Evolutionary conservation across 352 stramenopile genomes (phyloP).

Genomic region (Globisporangium spinosum): DNA sequence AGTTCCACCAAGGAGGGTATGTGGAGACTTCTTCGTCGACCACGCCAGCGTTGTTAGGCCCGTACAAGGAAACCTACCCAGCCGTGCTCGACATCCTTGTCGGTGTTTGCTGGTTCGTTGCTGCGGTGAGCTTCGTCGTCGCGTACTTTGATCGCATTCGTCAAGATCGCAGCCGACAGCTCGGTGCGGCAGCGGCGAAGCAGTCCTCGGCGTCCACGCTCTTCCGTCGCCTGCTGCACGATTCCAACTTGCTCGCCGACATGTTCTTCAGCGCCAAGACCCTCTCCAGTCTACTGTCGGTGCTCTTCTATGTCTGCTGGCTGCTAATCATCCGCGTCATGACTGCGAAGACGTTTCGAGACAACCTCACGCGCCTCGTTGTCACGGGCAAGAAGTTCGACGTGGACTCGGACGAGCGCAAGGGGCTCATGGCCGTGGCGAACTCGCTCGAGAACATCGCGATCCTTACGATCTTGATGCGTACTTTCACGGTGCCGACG

Average conservation of each 20-base stretch:
- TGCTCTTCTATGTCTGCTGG: constrained; percentile 35
- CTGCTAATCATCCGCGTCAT: constrained; percentile 34
- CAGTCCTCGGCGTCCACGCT: not conserved
- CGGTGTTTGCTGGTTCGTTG: constrained; percentile 25
- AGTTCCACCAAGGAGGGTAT: constrained; percentile 32
- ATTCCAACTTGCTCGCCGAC: not conserved
- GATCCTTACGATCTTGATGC: constrained; percentile 27
- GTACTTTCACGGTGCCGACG: constrained; percentile 26
- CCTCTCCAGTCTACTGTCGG: constrained; percentile 14
- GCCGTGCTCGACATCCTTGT: constrained; percentile 37
- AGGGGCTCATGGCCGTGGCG: constrained; percentile 24
- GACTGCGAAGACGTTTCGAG: constrained; percentile 36
- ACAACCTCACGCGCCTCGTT: constrained; percentile 39
- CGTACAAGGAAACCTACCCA: constrained; percentile 24
- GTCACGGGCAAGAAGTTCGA: constrained; percentile 33
- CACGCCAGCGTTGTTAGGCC: constrained; percentile 30
- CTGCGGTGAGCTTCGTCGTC: not conserved
- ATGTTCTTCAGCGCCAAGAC: not conserved
- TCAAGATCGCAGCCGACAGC: not conserved
- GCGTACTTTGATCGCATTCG: not conserved
- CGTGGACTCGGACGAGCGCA: constrained; percentile 26
- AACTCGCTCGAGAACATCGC: constrained; percentile 25
- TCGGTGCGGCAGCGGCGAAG: not conserved
- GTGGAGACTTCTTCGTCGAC: constrained; percentile 30
- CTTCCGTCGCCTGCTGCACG: not conserved